Conservation (phyloP, 306 rosid genomes). For the Sesbania bispinosa region DNA sequence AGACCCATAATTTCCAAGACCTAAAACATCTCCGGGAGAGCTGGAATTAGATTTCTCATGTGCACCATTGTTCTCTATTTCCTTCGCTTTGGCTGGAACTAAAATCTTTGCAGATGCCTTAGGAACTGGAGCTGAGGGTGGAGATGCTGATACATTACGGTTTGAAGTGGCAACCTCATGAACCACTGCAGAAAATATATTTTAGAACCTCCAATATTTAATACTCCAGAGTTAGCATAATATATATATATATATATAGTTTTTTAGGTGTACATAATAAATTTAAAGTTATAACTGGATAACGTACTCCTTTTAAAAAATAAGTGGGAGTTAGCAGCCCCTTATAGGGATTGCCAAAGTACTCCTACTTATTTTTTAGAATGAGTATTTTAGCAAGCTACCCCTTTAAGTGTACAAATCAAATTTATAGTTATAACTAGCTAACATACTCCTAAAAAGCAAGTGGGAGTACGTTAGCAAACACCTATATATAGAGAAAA, state of each 20-base stretch:
- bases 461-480: too few species aligned
- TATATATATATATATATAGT: too few species aligned
- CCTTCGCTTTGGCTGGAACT: conserved; percentile 57
- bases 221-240: background rate
- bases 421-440: too few species aligned
- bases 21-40: conserved; percentile 83
- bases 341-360: too few species aligned
- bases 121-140: conserved; percentile 39
- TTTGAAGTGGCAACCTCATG: conserved; percentile 41
- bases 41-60: conserved; percentile 60
- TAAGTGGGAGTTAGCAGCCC: too few species aligned
- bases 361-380: too few species aligned
- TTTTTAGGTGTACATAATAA: too few species aligned
- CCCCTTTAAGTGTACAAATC: too few species aligned
- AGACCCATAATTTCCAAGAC: conserved; percentile 93
- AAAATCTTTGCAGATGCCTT: conserved; percentile 73
- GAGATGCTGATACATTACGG: conserved; percentile 46
- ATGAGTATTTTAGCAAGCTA: too few species aligned
- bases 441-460: too few species aligned
- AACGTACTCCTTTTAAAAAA: too few species aligned
- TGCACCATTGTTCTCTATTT: conserved; percentile 42
- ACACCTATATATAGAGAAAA: background rate
- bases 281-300: too few species aligned
- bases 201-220: conserved; percentile 4
- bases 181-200: conserved; percentile 43